Evolutionary conservation across 495 filamentous ascomycete species (phyloP).

Genomic region (Extremus antarcticus): DNA sequence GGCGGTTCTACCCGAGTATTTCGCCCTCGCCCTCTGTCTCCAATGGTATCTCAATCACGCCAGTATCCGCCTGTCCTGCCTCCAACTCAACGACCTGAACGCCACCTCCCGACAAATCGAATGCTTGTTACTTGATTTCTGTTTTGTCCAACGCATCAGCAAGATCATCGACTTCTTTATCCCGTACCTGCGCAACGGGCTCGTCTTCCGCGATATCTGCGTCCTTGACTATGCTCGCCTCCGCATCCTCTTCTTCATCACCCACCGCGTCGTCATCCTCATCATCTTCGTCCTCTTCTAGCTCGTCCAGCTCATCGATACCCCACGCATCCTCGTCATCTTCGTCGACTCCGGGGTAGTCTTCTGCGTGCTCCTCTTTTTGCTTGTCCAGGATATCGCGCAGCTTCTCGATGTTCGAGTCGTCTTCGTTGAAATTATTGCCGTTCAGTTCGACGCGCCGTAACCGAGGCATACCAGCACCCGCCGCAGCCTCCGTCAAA

Average conservation of each 20-base stretch:
- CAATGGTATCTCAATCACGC: conserved; percentile 2
- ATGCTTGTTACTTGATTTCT: conserved; percentile 13
- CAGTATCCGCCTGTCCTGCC: not conserved
- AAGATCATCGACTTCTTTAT: conserved; percentile 70
- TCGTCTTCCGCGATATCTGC: conserved; percentile 63
- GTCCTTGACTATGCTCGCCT: conserved; percentile 58
- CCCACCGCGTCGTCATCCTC: conserved; percentile 48
- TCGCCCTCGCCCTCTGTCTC: not conserved
- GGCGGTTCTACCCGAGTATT: too few relatives aligned
- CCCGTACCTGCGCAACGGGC: conserved; percentile 59
- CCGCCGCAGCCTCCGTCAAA: conserved; percentile 48
- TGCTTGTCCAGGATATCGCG: conserved; percentile 41
- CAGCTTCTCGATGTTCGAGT: conserved; percentile 46
- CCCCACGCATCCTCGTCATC: conserved; percentile 55
- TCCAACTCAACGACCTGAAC: too few relatives aligned
- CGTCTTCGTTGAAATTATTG: conserved; percentile 86
- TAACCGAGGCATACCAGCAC: conserved; percentile 53
- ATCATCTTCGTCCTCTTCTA: conserved; percentile 60
- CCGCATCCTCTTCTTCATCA: conserved; percentile 56
- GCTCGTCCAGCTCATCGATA: conserved; percentile 70
- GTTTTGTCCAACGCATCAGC: conserved; percentile 66
- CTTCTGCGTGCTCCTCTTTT: conserved; percentile 50
- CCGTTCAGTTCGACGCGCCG: conserved; percentile 87
- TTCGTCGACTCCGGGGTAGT: conserved; percentile 46
- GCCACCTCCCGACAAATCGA: not conserved